phyloP scores from a whole-genome alignment of 306 rosid species.

The Dicorynia guianensis region DNA sequence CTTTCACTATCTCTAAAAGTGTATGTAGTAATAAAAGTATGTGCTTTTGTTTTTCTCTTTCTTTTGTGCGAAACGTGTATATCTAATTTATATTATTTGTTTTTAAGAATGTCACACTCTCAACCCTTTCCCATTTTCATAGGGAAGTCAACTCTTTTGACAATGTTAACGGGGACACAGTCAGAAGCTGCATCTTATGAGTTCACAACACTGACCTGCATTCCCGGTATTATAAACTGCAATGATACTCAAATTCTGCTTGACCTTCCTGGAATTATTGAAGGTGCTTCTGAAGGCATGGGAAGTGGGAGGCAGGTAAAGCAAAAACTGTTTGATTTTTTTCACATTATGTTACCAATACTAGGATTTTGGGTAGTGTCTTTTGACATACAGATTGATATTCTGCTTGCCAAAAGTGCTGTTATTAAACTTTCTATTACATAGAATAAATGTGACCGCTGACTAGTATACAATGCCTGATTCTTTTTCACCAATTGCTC shows the following conservation, averaged over 20 bases:
- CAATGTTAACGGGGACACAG: conserved; percentile 95
- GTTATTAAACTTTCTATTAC: conserved; percentile 1
- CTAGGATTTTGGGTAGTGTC: conserved; percentile 2
- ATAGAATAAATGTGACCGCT: background rate
- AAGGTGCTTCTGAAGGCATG: conserved; percentile 99
- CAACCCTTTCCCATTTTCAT: conserved; percentile 32
- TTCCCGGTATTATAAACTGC: conserved; percentile 95
- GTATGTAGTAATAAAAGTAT: background rate
- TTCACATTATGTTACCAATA: conserved; percentile 25
- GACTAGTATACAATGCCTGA: conserved; percentile 10
- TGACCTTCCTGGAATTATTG: conserved; percentile 99
- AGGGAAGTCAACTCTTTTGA: conserved; percentile 98
- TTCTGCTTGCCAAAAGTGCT: conserved; percentile 15
- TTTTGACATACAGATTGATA: conserved; percentile 17
- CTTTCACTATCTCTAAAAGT: conserved; percentile 1
- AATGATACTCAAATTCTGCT: conserved; percentile 99
- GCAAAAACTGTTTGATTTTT: conserved; percentile 32
- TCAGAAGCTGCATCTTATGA: conserved; percentile 99
- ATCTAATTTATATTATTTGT: conserved; percentile 14
- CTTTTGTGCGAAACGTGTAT: background rate
- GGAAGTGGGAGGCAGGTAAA: conserved; percentile 99
- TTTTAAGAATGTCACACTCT: conserved; percentile 10
- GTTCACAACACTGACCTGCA: conserved; percentile 96
- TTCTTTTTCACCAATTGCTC: conserved; percentile 16
- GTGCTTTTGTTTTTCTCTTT: conserved; percentile 8